Conservation (phyloP, 2,329 filamentous ascomycete genomes). For the Aspergillus ochraceoroseus region DNA sequence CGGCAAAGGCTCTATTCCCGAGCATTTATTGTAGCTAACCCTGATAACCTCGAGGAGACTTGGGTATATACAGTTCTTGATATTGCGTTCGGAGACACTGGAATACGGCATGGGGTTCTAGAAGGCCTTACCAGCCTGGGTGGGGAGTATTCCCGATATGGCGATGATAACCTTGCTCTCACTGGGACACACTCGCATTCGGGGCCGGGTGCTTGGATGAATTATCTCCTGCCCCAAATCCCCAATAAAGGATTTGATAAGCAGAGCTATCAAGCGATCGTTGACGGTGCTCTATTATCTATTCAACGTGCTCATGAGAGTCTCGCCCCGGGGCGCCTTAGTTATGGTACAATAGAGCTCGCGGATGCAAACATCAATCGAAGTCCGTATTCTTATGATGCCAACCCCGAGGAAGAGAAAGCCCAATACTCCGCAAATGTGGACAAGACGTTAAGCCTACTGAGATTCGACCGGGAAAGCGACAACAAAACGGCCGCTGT, state of each 20-base stretch:
- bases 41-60: slow-evolving; percentile 60
- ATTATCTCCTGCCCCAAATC: slow-evolving; percentile 88
- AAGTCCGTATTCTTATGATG: slow-evolving; percentile 79
- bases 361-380: slow-evolving; percentile 79
- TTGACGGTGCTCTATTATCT: slow-evolving; percentile 76
- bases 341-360: slow-evolving; percentile 64
- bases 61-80: slow-evolving; percentile 87
- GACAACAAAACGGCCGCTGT: slow-evolving; percentile 74
- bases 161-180: slow-evolving; percentile 75
- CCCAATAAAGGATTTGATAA: slow-evolving; percentile 80
- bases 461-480: slow-evolving; percentile 69
- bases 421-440: slow-evolving; percentile 59
- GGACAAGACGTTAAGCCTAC: slow-evolving; percentile 73
- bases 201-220: slow-evolving; percentile 87
- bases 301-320: slow-evolving; percentile 74
- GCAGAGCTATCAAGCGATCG: slow-evolving; percentile 83
- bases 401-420: slow-evolving; percentile 74
- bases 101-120: slow-evolving; percentile 79
- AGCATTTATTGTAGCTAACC: slow-evolving; percentile 77
- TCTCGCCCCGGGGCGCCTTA: slow-evolving; percentile 65
- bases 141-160: slow-evolving; percentile 67
- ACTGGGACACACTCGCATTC: slow-evolving; percentile 92
- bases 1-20: slow-evolving; percentile 84
- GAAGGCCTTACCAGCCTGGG: slow-evolving; percentile 67
- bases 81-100: slow-evolving; percentile 81